phyloP scores from a whole-genome alignment of 2,329 filamentous ascomycete genomes.

The Fusarium pseudoanthophilum region DNA sequence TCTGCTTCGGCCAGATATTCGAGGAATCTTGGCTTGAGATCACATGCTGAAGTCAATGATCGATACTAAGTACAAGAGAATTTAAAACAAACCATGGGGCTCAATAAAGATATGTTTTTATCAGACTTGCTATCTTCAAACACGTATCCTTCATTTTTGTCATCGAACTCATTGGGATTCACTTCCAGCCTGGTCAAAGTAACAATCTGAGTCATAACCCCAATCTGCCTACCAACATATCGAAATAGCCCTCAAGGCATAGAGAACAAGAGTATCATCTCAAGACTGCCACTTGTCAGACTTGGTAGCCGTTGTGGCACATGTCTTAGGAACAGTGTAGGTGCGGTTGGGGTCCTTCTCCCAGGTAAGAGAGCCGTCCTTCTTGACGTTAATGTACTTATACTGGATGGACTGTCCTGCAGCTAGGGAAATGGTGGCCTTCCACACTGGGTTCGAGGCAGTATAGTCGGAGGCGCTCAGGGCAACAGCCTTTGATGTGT shows the following conservation, averaged over 20 bases:
- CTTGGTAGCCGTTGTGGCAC: slow-evolving; percentile 43
- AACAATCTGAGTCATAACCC: not conserved
- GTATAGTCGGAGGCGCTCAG: slow-evolving; percentile 71
- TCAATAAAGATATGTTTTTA: not conserved
- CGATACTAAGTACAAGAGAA: not conserved
- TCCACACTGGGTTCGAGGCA: slow-evolving; percentile 69
- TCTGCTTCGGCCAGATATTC: not conserved
- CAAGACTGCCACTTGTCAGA: slow-evolving; percentile 48
- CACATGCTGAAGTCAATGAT: not conserved
- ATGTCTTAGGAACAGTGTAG: slow-evolving; percentile 48
- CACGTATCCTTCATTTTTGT: not conserved
- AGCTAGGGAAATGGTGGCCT: slow-evolving; percentile 62
- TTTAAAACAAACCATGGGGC: not conserved
- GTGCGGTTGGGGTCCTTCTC: slow-evolving; percentile 68
- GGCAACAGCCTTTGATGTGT: slow-evolving; percentile 62
- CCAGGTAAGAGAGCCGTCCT: slow-evolving; percentile 68
- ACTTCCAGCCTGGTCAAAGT: not conserved
- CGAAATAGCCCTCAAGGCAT: not conserved
- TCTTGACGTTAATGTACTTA: slow-evolving; percentile 73
- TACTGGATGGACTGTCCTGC: slow-evolving; percentile 70
- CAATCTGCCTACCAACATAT: not conserved
- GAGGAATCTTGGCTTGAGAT: not conserved
- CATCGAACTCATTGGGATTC: not conserved
- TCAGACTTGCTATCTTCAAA: not conserved
- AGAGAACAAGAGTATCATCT: not conserved